Percentiles rank a stretch among this genome's conserved stretches.
phyloP scores from a whole-genome alignment of 768 basidiomycete genomes.

The Auriculariales sp. region DNA sequence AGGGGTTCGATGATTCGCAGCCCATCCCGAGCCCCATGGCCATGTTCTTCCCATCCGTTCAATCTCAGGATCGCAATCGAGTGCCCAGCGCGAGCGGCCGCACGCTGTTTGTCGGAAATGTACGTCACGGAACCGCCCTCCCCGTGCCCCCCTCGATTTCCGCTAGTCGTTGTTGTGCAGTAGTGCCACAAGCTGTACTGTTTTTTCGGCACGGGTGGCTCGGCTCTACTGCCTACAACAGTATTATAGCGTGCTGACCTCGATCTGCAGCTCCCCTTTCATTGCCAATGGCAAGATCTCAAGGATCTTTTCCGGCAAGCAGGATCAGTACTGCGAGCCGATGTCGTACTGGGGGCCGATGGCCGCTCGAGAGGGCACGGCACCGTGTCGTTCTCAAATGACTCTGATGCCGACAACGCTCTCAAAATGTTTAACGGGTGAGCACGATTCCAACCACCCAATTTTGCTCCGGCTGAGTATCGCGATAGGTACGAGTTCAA shows the following conservation, averaged over 20 bases:
- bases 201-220: neutral
- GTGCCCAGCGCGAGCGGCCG: conserved; percentile 5
- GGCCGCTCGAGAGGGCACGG: conserved; percentile 88
- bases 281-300: conserved; percentile 95
- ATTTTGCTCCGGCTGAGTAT: too few species aligned
- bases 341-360: conserved; percentile 77
- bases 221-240: neutral
- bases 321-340: conserved; percentile 80
- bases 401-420: conserved; percentile 72
- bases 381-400: conserved; percentile 74
- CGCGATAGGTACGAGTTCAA: conserved; percentile 77
- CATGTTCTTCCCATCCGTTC: conserved; percentile 1
- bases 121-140: conserved; percentile 24
- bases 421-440: conserved; percentile 86
- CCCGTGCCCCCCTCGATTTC: neutral
- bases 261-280: conserved; percentile 63
- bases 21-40: neutral
- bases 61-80: conserved; percentile 2
- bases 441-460: neutral
- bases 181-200: neutral
- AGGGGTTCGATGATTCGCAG: neutral
- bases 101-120: conserved; percentile 76
- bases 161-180: too few species aligned
- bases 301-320: conserved; percentile 91
- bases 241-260: too few species aligned